Evolutionary conservation across 2,329 filamentous ascomycete genomes (phyloP), one percentile per base, ranked within the genome.

Genomic region (Colletotrichum musae): DNA sequence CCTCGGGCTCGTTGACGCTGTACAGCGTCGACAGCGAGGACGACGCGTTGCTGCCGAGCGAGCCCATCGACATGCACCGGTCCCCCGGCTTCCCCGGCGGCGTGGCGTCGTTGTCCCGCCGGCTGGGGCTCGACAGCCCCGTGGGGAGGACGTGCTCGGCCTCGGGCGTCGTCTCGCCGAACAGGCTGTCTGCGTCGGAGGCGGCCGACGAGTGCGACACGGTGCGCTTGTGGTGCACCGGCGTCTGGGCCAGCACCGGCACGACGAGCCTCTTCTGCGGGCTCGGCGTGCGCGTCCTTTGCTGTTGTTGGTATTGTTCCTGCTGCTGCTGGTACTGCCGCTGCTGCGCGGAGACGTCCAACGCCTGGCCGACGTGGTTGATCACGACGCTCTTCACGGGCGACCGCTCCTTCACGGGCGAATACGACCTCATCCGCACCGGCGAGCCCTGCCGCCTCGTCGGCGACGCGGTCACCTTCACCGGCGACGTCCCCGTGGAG

Each of bases 21-120:
- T 88, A 88, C 5, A 89, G 75, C 0, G 87, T 89, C 4, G 87
- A 89, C 5, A 89, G 78, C 2, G 86, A 84, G 47, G 86, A 88
- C 0, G 86, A 88, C 15, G 81, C 77, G 9, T 85, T 80, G 70
- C 84, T 87, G 4, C 81, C 78, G 4, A 75, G 65, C 0, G 83
- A 85, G 5, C 26, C 58, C 43, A 60, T 62, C 32, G 58, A 72
- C 68, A 18, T 66, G 58, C 72, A 64, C 66, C 71, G 41, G 52
- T 68, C 70, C 7, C 63, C 66, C 18, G 64, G 24, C 45, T 66
- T 36, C 26, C 64, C 15, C 71, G 73, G 10, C 32, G 32, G 32
- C 32, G 32, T 36, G 64, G 63, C 32, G 53, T 72, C n/a, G 72
- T 75, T 70, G 4, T 75, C 76, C 32, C 75, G 54, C 5, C 82